These are phyloP conservation scores for Dendrocalamus sinicus DNA, from an alignment of 176 grass and related monocot genomes.

Conservation along the genomic window DNA sequence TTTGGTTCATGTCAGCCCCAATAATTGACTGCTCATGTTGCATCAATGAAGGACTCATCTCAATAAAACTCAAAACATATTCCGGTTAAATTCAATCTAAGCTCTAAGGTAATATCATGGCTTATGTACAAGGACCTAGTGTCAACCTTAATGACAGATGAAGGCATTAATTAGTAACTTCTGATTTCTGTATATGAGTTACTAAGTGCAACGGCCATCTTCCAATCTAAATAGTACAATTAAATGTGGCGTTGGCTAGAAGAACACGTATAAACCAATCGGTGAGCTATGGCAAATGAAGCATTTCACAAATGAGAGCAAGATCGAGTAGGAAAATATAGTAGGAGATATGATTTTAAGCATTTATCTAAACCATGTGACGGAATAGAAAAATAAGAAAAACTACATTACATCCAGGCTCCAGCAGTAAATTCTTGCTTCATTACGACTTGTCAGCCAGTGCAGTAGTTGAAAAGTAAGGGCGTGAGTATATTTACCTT, in stretches of 20 bases:
- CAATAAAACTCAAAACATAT: neutral
- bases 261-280: neutral
- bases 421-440: neutral
- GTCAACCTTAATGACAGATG: neutral
- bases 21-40: neutral
- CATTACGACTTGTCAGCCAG: neutral
- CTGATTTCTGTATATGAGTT: neutral
- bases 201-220: neutral
- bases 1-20: neutral
- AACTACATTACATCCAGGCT: neutral
- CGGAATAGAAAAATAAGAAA: constrained; percentile 26
- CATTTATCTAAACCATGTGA: neutral
- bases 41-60: neutral
- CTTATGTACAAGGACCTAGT: neutral
- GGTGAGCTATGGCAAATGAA: neutral
- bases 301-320: constrained; percentile 5
- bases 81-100: neutral
- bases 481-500: constrained; percentile 59
- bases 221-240: neutral
- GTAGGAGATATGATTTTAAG: neutral
- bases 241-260: neutral
- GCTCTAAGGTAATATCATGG: neutral
- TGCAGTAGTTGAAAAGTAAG: neutral
- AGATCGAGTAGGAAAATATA: constrained; percentile 1
- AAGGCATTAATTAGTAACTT: neutral